Evolutionary conservation across 2,329 filamentous ascomycete species (phyloP), one percentile per base, ranked within the genome.

Genomic region (Penicillium sclerotigenum): DNA sequence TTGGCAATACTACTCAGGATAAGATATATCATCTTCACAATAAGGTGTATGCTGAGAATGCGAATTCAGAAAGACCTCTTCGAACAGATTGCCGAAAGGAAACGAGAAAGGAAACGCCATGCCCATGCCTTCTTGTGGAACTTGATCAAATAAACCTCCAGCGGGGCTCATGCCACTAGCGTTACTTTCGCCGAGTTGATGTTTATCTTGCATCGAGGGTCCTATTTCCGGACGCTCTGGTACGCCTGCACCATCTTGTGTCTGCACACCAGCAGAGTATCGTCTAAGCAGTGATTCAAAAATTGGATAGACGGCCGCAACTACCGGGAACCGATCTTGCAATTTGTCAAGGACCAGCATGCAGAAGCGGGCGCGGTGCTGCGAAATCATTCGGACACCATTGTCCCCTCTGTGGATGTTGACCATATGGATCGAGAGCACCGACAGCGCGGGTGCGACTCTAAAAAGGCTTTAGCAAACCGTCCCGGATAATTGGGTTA

Each of bases 341-440:
- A 68, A 37, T 22, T 66, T 59, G 11, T 62, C 57, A 24, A 68
- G 54, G 10, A 65, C 60, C 20, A 57, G 49, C 65, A 68, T 66
- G 38, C 63, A 66, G 36, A 67, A 58, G 4, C 52, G 55, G n/a
- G 64, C 61, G 37, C 65, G 59, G 53, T 66, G 59, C 31, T 68
- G 60, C 14, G 65, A 65, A n/a, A 67, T 59, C 33, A 63, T 52
- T 42, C 50, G 59, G 20, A 58, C 37, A 16, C 59, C 60, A 1
- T 54, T 2, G 29, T 58, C 43, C 2, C 56, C 50, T 36, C 47
- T 52, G 40, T 56, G 54, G n/a, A 68, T 65, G 34, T 63, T 59
- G 11, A 57, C 43, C 11, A 63, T 56, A 22, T 65, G 41, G 18
- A 64, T 58, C 7, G 48, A 47, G 34, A 62, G 58, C 5, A 56